Base-by-base conservation (phyloP, 495 filamentous ascomycete species). In the Aspergillus leporis region DNA sequence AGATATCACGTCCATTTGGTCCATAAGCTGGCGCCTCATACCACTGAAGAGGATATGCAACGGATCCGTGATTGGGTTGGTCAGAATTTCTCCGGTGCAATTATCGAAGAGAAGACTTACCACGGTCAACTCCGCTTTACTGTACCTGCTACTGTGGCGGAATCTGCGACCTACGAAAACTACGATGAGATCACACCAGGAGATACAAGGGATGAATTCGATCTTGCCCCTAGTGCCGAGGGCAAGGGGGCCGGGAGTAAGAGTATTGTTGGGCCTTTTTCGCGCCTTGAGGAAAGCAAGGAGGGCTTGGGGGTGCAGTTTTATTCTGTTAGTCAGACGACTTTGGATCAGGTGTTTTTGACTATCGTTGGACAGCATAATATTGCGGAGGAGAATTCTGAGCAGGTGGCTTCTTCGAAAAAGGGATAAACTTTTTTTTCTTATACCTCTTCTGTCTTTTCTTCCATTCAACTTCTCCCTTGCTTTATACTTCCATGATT, bases 341-440 rank as follows among this genome's bases (percentile, higher is more conserved):
- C 90, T 34, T 78, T 95, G 58, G 92, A 95, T 72, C 88, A 94
- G 75, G 90, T 95, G 0, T 96, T 96, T 72, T 74, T 96, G 74
- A 84, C 74, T 40, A 91, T 95, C 60, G 90, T 94, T 0, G 84
- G 85, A 18, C 81, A 82, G 69, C 87, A 93, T 69, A 83, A 90
- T 71, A 83, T 95, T 2, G 72, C 80, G 53, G 92, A 95, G 72
- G 91, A 93, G 75, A 87, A 89, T 56, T 59, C 59, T 10, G 55
- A 23, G 9, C 43, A 5, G 7, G 7, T 6, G 3, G 6, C 7
- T 22, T 16, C 14, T 7, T 41, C 38, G 8, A n/a, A 7, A 14
- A 47, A 47, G 21, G 23, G n/a, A 47, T 55, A 55, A 18, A 32
- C 14, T 30, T 18, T 28, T 2, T 25, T 4, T 31, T 51, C 3